Conservation (phyloP, 805 yeast species). For the Candida montana region DNA sequence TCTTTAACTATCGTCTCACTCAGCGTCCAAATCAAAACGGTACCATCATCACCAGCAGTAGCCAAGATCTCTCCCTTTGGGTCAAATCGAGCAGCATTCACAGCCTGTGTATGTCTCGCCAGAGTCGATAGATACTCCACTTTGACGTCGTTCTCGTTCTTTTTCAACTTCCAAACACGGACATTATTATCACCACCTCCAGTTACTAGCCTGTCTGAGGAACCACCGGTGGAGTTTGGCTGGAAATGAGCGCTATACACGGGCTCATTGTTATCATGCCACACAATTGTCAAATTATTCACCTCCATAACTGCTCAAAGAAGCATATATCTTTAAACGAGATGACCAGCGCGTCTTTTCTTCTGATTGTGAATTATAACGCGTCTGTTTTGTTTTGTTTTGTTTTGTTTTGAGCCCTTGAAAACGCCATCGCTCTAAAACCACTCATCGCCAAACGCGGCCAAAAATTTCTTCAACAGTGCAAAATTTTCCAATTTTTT, state of each 20-base stretch:
- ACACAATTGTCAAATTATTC: conserved; percentile 52
- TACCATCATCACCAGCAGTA: conserved; percentile 94
- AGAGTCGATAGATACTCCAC: conserved; percentile 79
- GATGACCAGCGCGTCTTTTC: too few relatives aligned
- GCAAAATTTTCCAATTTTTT: too few relatives aligned
- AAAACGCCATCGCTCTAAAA: too few relatives aligned
- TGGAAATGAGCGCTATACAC: conserved; percentile 66
- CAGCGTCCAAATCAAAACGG: conserved; percentile 72
- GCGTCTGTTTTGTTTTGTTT: too few relatives aligned
- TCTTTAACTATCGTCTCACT: conserved; percentile 51
- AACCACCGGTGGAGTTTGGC: conserved; percentile 28
- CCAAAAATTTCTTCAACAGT: too few relatives aligned
- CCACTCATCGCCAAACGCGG: too few relatives aligned
- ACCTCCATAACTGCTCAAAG: conserved; percentile 27
- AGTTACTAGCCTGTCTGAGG: conserved; percentile 59
- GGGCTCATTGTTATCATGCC: conserved; percentile 75
- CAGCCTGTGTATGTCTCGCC: conserved; percentile 89
- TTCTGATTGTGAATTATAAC: too few relatives aligned
- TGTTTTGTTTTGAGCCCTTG: too few relatives aligned
- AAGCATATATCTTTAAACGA: too few relatives aligned
- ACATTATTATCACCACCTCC: conserved; percentile 94
- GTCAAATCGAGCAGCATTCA: conserved; percentile 81
- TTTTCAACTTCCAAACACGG: conserved; percentile 41
- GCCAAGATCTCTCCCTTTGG: conserved; percentile 69
- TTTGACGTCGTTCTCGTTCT: conserved; percentile 24